Conservation (phyloP, 352 stramenopile species). For the Pythium volutum region DNA sequence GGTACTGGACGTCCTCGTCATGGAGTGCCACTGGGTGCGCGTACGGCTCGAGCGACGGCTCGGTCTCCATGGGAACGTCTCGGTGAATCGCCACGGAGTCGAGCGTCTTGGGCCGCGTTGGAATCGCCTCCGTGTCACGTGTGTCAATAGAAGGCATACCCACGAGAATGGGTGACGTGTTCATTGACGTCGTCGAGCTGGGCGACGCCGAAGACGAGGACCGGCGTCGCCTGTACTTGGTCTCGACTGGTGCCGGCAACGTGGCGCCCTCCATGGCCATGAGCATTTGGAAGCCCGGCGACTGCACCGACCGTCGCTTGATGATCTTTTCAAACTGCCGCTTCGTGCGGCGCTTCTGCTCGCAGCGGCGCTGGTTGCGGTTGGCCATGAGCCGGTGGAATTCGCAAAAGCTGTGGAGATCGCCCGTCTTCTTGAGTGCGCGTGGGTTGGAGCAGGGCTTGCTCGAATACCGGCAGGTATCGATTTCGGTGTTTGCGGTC, state of each 20-base stretch:
- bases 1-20: constrained; percentile 20
- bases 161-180: background rate
- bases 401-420: constrained; percentile 27
- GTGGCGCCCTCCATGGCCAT: background rate
- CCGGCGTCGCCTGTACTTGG: background rate
- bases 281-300: background rate
- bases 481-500: background rate
- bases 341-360: constrained; percentile 19
- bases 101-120: no score
- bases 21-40: constrained; percentile 16
- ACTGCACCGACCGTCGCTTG: background rate
- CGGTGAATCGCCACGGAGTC: background rate
- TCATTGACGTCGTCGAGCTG: background rate
- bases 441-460: constrained; percentile 20
- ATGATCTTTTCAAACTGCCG: constrained; percentile 9
- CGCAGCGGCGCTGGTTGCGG: constrained; percentile 22
- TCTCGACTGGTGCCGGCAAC: background rate
- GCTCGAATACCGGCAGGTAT: constrained; percentile 23
- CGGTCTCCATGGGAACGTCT: background rate
- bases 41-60: constrained; percentile 8
- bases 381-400: constrained; percentile 27
- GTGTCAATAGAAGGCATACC: constrained; percentile 4
- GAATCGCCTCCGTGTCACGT: background rate
- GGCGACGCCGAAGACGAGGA: background rate
- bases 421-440: constrained; percentile 21